Evolutionary conservation across 768 basidiomycete genomes (phyloP), one percentile per base, ranked within the genome.

Genomic region (Bullera alba): DNA sequence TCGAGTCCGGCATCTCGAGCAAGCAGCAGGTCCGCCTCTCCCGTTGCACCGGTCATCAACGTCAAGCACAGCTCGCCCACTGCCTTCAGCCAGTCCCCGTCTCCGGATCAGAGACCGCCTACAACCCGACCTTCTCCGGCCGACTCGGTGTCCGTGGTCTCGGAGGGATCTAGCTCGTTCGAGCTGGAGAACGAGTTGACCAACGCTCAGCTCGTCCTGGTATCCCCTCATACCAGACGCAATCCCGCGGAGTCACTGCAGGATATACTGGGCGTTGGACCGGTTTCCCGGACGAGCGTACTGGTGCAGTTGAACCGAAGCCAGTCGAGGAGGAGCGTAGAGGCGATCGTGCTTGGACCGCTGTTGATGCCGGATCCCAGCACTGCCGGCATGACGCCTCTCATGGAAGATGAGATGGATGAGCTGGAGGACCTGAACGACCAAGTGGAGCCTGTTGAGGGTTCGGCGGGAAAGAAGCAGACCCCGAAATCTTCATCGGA

Each of bases 201-300:
- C 8, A 53, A 58, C 30, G 60, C 60, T n/a, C 53, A 61, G 34
- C 45, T 61, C 21, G 53, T 61, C 53, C 56, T 54, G 16, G 48
- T 61, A 16, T 58, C 60, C 8, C 60, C 60, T 15, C 47, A 53
- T 14, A 61, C 60, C 4, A 30, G 60, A 17, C 25, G 53, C 29
- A 48, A 61, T 44, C 56, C 60, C 4, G 43, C 49, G 1, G 46
- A 30, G 19, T 46, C 53, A 2, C 42, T 61, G 1, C 56, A 61
- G 34, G 60, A 57, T 17, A 52, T 52, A 41, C n/a, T 61, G 19
- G 50, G 56, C n/a, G 34, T 46, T 6, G 54, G 53, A 17, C 56
- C 53, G 2, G 23, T 28, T 2, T 37, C 53, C 14, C 42, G 42
- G n/a, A 45, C 35, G 7, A 39, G 42, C 15, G 29, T 42, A 8